These are phyloP conservation scores for Barbarea vulgaris DNA, from an alignment of 345 rosid genomes.

Conservation along the genomic window DNA sequence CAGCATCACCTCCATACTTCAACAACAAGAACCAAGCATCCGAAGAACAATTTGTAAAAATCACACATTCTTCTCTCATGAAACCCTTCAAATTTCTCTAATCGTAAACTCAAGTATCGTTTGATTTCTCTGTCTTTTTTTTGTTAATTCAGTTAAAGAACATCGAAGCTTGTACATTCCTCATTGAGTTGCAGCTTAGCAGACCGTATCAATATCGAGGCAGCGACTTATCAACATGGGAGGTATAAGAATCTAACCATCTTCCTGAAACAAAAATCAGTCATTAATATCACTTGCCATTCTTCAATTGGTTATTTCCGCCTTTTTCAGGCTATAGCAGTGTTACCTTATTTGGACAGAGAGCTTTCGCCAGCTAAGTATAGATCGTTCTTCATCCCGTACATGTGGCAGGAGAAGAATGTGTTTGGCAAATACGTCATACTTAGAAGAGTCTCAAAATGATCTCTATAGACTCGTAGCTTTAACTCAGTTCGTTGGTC, in stretches of 20 bases:
- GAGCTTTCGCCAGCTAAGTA: constrained; percentile 83
- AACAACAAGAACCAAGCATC: constrained; percentile 92
- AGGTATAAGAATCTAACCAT: constrained; percentile 52
- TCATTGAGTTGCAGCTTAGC: constrained; percentile 82
- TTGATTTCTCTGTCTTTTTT: constrained; percentile 8
- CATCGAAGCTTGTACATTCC: constrained; percentile 72
- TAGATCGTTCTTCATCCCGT: constrained; percentile 90
- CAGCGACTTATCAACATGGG: constrained; percentile 86
- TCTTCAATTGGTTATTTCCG: neutral
- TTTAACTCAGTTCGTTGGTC: constrained; percentile 13
- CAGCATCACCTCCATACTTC: constrained; percentile 85
- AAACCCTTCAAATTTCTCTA: neutral
- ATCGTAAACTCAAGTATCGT: neutral
- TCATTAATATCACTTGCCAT: neutral
- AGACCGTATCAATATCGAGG: constrained; percentile 77
- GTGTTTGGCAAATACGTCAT: constrained; percentile 88
- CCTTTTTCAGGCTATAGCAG: constrained; percentile 66
- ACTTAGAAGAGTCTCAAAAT: constrained; percentile 52
- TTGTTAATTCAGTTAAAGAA: constrained; percentile 58
- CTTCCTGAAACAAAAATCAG: neutral
- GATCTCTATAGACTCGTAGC: constrained; percentile 19
- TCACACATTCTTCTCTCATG: neutral
- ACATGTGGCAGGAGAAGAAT: constrained; percentile 78
- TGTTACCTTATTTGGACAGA: constrained; percentile 84
- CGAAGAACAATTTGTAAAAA: constrained; percentile 73